Percentiles rank a stretch among this genome's conserved stretches.
phyloP scores from a whole-genome alignment of 345 rosid species.

The Heritiera littoralis region DNA sequence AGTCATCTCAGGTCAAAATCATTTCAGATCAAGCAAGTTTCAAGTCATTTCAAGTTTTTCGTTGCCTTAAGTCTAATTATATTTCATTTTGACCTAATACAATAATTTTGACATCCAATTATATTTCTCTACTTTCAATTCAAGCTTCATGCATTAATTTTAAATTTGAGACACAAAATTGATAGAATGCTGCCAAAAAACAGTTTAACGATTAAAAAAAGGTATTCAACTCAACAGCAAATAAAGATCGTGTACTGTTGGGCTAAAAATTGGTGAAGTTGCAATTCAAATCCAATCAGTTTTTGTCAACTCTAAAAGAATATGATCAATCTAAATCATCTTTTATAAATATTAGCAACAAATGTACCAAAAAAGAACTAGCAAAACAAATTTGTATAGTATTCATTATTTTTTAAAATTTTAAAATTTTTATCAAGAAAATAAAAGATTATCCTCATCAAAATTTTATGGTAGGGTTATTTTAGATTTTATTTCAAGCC shows the following conservation, averaged over 20 bases:
- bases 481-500: background rate
- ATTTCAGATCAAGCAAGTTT: background rate
- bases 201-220: background rate
- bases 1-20: background rate
- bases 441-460: background rate
- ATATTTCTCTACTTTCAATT: background rate
- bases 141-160: background rate
- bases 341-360: background rate
- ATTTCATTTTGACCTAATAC: background rate
- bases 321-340: background rate
- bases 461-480: background rate
- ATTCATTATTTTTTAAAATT: background rate
- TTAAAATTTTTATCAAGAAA: background rate
- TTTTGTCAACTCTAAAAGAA: background rate
- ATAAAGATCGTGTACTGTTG: background rate
- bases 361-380: background rate
- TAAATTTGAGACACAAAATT: background rate
- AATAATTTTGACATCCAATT: background rate
- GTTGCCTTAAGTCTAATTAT: background rate
- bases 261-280: background rate
- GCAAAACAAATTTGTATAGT: background rate
- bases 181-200: background rate
- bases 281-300: background rate
- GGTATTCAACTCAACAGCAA: background rate
- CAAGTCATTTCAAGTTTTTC: background rate